These are phyloP conservation scores for Hymenotorrendiella dingleyae DNA, from an alignment of 2,329 filamentous ascomycete genomes.

Conservation along the genomic window DNA sequence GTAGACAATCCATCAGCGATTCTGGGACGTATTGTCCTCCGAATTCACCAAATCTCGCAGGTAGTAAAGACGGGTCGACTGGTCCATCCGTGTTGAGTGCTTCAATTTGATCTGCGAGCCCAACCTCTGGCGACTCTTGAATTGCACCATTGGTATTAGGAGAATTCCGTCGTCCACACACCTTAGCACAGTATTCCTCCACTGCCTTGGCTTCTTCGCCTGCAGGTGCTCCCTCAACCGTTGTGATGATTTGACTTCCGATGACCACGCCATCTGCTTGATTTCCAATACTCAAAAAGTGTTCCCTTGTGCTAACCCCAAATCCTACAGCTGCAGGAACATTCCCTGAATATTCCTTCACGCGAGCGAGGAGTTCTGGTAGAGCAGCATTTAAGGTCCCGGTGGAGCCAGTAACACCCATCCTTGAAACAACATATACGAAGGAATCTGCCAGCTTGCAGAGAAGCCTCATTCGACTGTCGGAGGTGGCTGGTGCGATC, in stretches of 20 bases:
- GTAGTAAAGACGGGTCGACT: slow-evolving; percentile 51
- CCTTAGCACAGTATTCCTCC: slow-evolving; percentile 77
- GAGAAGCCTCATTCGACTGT: slow-evolving; percentile 87
- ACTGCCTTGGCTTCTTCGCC: slow-evolving; percentile 67
- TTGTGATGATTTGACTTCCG: slow-evolving; percentile 88
- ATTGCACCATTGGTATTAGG: slow-evolving; percentile 58
- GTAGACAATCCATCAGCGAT: slow-evolving; percentile 93
- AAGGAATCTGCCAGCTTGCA: slow-evolving; percentile 97
- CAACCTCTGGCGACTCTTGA: slow-evolving; percentile 29
- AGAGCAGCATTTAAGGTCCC: slow-evolving; percentile 77
- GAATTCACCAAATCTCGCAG: slow-evolving; percentile 88
- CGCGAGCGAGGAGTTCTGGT: slow-evolving; percentile 73
- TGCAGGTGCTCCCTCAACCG: slow-evolving; percentile 61
- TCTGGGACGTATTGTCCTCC: slow-evolving; percentile 97
- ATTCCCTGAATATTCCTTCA: slow-evolving; percentile 88
- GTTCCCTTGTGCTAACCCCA: slow-evolving; percentile 90
- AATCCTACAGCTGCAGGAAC: slow-evolving; percentile 91
- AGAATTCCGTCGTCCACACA: slow-evolving; percentile 51
- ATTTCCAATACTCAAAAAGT: slow-evolving; percentile 78
- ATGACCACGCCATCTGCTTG: slow-evolving; percentile 94
- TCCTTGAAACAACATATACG: slow-evolving; percentile 96
- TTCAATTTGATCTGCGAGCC: slow-evolving; percentile 54
- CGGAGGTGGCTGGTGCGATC: slow-evolving; percentile 89
- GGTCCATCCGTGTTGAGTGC: slow-evolving; percentile 53
- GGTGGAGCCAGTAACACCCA: slow-evolving; percentile 91